Conservation (phyloP, 768 basidiomycete genomes). For the Amanita exitialis region DNA sequence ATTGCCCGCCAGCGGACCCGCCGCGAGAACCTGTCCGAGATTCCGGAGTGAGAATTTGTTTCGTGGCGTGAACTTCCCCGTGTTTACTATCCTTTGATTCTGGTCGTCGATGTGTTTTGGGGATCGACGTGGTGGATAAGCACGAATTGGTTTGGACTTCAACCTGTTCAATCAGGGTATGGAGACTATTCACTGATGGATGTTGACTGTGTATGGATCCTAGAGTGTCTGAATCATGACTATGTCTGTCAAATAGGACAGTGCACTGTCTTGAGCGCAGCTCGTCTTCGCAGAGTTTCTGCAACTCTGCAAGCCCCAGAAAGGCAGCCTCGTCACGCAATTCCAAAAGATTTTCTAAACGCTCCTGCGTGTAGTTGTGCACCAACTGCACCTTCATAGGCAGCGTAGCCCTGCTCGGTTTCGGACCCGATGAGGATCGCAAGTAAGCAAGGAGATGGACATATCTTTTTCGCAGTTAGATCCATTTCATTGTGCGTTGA, state of each 20-base stretch:
- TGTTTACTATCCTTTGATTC: constrained; percentile 13
- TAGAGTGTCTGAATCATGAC: constrained; percentile 17
- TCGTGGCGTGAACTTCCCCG: constrained; percentile 12
- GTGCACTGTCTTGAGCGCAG: constrained; percentile 40
- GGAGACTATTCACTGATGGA: constrained; percentile 49
- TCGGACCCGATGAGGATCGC: constrained; percentile 36
- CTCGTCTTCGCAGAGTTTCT: constrained; percentile 59
- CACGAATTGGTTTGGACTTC: constrained; percentile 19
- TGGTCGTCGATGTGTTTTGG: constrained; percentile 5
- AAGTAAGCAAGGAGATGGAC: constrained; percentile 63
- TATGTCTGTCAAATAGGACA: constrained; percentile 29
- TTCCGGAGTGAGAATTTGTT: constrained; percentile 32
- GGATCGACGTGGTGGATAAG: constrained; percentile 10
- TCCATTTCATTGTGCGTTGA: no score
- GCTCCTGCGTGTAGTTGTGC: constrained; percentile 22
- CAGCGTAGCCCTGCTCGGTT: neutral
- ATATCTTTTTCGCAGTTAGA: constrained; percentile 37
- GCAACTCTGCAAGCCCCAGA: constrained; percentile 57
- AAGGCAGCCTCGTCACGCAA: constrained; percentile 73
- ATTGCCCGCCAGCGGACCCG: constrained; percentile 17
- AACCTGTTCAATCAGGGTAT: constrained; percentile 46
- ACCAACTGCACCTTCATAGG: constrained; percentile 2
- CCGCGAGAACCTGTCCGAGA: constrained; percentile 28
- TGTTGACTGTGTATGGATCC: constrained; percentile 36
- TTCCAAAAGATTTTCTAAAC: constrained; percentile 60